Evolutionary conservation across 1,139 yeast species (phyloP).

Genomic region (Yamadazyma friedrichii): DNA sequence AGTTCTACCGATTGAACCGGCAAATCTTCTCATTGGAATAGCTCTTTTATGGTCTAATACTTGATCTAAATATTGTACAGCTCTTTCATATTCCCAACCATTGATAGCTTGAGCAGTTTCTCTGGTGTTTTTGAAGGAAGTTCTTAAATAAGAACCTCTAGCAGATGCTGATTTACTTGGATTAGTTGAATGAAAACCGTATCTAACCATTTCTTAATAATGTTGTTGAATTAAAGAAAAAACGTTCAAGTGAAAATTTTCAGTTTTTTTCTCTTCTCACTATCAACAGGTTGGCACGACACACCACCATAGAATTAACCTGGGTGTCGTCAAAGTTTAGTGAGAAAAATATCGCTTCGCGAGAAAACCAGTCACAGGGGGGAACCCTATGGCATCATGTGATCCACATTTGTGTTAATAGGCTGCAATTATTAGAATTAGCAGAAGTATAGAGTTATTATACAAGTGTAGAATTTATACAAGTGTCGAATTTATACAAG

Average conservation of each 20-base stretch:
- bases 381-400: too few species aligned
- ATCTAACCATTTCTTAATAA: conserved; percentile 53
- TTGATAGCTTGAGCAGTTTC: conserved; percentile 98
- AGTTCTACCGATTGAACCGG: conserved; percentile 96
- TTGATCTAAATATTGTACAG: conserved; percentile 94
- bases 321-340: too few species aligned
- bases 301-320: too few species aligned
- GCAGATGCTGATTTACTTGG: conserved; percentile 99
- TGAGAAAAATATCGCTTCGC: too few species aligned
- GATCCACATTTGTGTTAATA: too few species aligned
- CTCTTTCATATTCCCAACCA: conserved; percentile 97
- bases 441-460: too few species aligned
- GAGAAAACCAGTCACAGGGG: too few species aligned
- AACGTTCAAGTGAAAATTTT: conserved; percentile 4
- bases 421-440: too few species aligned
- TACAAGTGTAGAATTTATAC: too few species aligned
- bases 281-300: too few species aligned
- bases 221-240: conserved; percentile 4
- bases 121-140: conserved; percentile 99
- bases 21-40: conserved; percentile 98
- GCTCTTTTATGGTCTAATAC: conserved; percentile 99
- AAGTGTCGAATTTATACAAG: too few species aligned
- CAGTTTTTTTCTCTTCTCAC: conserved; percentile 3
- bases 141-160: conserved; percentile 99
- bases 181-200: conserved; percentile 99